phyloP scores from a whole-genome alignment of 495 filamentous ascomycete genomes.

The Penicillium arizonense region DNA sequence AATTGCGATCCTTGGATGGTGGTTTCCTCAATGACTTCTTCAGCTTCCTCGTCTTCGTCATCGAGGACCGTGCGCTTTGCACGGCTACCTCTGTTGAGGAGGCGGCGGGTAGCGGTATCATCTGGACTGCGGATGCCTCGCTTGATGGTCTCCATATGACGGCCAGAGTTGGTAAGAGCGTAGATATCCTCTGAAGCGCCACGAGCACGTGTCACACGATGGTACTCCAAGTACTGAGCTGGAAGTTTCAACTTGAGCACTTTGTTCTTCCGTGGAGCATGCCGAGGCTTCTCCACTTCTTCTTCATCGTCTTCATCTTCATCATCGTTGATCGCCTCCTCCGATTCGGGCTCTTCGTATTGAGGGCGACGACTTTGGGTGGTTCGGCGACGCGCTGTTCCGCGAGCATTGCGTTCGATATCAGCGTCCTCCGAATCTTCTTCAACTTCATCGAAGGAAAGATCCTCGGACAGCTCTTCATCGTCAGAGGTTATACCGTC shows the following conservation, averaged over 20 bases:
- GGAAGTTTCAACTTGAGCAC: slow-evolving; percentile 47
- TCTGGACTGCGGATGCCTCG: slow-evolving; percentile 69
- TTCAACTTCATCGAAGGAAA: slow-evolving; percentile 56
- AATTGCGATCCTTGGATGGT: slow-evolving; percentile 36
- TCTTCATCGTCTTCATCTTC: slow-evolving; percentile 37
- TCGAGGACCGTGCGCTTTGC: slow-evolving; percentile 57
- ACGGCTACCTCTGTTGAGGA: slow-evolving; percentile 56
- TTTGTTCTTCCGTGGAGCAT: slow-evolving; percentile 33
- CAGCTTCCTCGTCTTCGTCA: slow-evolving; percentile 53
- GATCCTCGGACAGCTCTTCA: slow-evolving; percentile 29
- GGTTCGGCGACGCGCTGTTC: slow-evolving; percentile 65
- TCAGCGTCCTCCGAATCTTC: slow-evolving; percentile 65
- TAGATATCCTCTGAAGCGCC: slow-evolving; percentile 59
- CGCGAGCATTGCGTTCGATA: slow-evolving; percentile 62
- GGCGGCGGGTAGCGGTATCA: slow-evolving; percentile 43
- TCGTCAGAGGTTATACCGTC: slow-evolving; percentile 70
- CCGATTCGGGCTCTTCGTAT: slow-evolving; percentile 36
- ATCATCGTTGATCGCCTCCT: slow-evolving; percentile 29
- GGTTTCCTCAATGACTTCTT: slow-evolving; percentile 31
- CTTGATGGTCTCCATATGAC: slow-evolving; percentile 60
- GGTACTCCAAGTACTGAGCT: slow-evolving; percentile 19
- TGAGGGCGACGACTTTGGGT: slow-evolving; percentile 44
- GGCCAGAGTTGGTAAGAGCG: slow-evolving; percentile 73
- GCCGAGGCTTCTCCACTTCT: slow-evolving; percentile 5
- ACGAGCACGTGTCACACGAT: slow-evolving; percentile 59